A percentile compares a stretch with the other conserved stretches of the same genome.
Conservation (phyloP, 2,329 filamentous ascomycete genomes). For the Cadophora gregata region DNA sequence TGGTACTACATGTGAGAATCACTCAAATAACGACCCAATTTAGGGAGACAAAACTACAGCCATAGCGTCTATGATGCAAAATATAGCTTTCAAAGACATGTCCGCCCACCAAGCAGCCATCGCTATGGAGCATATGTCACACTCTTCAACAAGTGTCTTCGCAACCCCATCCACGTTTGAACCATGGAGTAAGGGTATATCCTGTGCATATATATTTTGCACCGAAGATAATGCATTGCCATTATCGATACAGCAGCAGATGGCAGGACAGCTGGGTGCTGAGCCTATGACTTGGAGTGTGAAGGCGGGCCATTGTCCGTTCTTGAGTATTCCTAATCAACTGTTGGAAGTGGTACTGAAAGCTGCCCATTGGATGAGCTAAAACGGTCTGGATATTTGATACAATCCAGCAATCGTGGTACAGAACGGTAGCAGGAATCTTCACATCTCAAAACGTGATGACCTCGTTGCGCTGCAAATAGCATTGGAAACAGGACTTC, state of each 20-base stretch:
- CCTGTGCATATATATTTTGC: slow-evolving; percentile 35
- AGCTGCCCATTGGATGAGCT: slow-evolving; percentile 14
- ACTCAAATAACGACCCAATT: not conserved
- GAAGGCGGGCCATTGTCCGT: slow-evolving; percentile 33
- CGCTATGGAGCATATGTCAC: slow-evolving; percentile 17
- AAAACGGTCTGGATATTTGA: not conserved
- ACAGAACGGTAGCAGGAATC: not conserved
- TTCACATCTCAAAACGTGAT: not conserved
- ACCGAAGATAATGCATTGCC: slow-evolving; percentile 30
- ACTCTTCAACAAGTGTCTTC: slow-evolving; percentile 27
- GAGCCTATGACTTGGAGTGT: slow-evolving; percentile 26
- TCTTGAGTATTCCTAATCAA: slow-evolving; percentile 31
- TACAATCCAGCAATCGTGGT: not conserved
- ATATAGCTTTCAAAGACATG: slow-evolving; percentile 31
- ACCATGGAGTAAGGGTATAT: slow-evolving; percentile 30
- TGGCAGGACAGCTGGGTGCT: slow-evolving; percentile 29
- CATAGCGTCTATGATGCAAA: not conserved
- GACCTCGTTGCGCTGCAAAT: not conserved
- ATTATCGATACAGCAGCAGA: slow-evolving; percentile 24
- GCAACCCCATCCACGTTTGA: slow-evolving; percentile 31
- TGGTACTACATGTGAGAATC: not conserved
- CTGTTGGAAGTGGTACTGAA: slow-evolving; percentile 26
- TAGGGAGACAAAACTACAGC: slow-evolving; percentile 29
- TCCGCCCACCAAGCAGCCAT: slow-evolving; percentile 20
- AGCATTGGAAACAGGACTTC: not conserved